Evolutionary conservation across 2,329 filamentous ascomycete genomes (phyloP).

Genomic region (Dactylellina cionopaga): DNA sequence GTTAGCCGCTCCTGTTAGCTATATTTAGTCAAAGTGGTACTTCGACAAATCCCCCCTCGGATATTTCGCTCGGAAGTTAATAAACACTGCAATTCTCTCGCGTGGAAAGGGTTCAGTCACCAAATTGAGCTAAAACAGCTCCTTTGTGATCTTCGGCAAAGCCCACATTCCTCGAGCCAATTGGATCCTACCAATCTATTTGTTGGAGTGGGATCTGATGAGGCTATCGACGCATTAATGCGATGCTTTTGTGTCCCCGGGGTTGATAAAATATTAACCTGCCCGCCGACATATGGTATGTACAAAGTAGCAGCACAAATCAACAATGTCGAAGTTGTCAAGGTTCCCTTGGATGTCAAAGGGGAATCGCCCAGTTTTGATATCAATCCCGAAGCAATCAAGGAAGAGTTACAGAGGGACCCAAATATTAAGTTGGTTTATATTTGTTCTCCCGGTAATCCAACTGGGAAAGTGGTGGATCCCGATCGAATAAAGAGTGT

Average conservation of each 20-base stretch:
- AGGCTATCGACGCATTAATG: constrained; percentile 93
- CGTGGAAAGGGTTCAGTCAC: constrained; percentile 67
- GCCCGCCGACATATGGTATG: constrained; percentile 98
- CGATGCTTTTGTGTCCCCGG: constrained; percentile 92
- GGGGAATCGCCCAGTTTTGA: constrained; percentile 71
- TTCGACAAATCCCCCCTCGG: too few species aligned
- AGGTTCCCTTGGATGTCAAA: constrained; percentile 72
- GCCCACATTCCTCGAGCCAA: constrained; percentile 63
- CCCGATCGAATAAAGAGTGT: constrained; percentile 78
- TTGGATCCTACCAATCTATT: constrained; percentile 87
- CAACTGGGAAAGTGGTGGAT: constrained; percentile 80
- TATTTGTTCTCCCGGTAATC: constrained; percentile 94
- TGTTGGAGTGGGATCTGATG: constrained; percentile 93
- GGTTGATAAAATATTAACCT: constrained; percentile 88
- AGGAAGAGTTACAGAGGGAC: constrained; percentile 71
- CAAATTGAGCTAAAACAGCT: constrained; percentile 85
- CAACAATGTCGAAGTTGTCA: constrained; percentile 87
- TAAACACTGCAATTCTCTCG: constrained; percentile 5
- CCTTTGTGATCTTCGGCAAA: constrained; percentile 85
- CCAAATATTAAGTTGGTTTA: constrained; percentile 85
- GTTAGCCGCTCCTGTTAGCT: constrained; percentile 43
- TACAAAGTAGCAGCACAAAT: constrained; percentile 93
- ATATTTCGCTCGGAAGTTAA: too few species aligned
- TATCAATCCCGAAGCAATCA: constrained; percentile 76
- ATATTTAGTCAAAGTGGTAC: not conserved